Conservation (phyloP, 208 protist genomes). For the Trypanosomatidae sp. region DNA sequence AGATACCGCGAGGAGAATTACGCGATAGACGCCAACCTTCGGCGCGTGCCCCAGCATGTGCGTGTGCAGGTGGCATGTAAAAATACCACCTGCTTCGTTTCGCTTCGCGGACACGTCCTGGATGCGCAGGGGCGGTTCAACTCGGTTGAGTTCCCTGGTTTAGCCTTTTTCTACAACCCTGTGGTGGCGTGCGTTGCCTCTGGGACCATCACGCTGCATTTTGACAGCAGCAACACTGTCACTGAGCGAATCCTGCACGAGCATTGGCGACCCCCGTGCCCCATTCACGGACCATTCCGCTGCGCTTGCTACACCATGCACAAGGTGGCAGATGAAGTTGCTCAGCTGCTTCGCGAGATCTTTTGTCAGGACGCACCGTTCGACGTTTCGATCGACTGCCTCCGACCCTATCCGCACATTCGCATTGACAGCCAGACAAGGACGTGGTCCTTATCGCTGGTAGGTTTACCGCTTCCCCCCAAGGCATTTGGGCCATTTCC, state of each 20-base stretch:
- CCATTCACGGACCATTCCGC: constrained; percentile 54
- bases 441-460: constrained; percentile 24
- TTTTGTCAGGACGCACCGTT: constrained; percentile 25
- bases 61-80: constrained; percentile 15
- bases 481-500: constrained; percentile 29
- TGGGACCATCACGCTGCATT: constrained; percentile 16
- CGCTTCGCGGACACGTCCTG: constrained; percentile 26
- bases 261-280: constrained; percentile 28
- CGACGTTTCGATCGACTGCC: constrained; percentile 30
- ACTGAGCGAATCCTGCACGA: constrained; percentile 6
- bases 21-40: neutral
- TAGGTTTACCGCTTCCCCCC: constrained; percentile 24
- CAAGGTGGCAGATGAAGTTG: constrained; percentile 23
- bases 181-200: constrained; percentile 17
- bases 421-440: constrained; percentile 23
- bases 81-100: constrained; percentile 7
- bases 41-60: constrained; percentile 11
- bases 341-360: constrained; percentile 42
- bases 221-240: neutral
- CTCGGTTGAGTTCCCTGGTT: constrained; percentile 28
- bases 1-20: constrained; percentile 12
- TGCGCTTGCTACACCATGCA: constrained; percentile 57
- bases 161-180: constrained; percentile 51
- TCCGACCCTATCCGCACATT: constrained; percentile 20
- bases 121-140: constrained; percentile 51